Base-by-base conservation (phyloP, 352 stramenopile genomes). In the Thalassiosira ordinaria region DNA sequence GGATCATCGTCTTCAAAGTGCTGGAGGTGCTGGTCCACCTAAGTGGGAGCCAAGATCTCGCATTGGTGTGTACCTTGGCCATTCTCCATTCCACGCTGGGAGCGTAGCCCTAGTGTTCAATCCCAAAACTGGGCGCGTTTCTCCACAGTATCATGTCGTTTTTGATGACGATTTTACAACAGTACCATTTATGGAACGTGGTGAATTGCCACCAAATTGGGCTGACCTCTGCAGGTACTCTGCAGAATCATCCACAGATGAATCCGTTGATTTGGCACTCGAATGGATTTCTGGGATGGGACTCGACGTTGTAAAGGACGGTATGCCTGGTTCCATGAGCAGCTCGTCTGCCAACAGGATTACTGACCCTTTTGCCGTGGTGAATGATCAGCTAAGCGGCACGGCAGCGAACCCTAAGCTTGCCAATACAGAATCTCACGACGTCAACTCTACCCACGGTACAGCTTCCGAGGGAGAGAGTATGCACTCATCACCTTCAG, bases 141-240 rank as follows among this genome's bases (percentile, higher is more conserved):
- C 49, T 31, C 82, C 79, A 18, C 80, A 89, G 33, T 91, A 68
- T 76, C 59, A 88, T 53, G 74, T 78, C 0, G 51, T 81, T n/a
- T 80, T 74, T 51, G 44, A 82, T 55, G 56, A 77, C 49, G 29
- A 20, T 62, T 72, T 61, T 35, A 39, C 29, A 1, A 61, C 26
- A 8, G 46, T 74, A 14, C 52, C 65, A 26, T 57, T 66, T 14
- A 68, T 77, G 47, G 29, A 55, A 16, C 18, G 33, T 26, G 65
- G 51, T 20, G 46, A 20, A 33, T 13, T 65, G 0, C 65, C 65
- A 39, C 51, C 52, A n/a, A 63, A 74, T 52, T 74, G 65, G 52
- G 22, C 26, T 7, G 35, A 65, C 22, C 65, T 74, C 2, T 24
- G 41, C 4, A 26, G 52, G 3, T 27, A 52, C 31, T 76, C 56